Evolutionary conservation across 1,284 basidiomycete species (phyloP).

Genomic region (Trametes sp.): DNA sequence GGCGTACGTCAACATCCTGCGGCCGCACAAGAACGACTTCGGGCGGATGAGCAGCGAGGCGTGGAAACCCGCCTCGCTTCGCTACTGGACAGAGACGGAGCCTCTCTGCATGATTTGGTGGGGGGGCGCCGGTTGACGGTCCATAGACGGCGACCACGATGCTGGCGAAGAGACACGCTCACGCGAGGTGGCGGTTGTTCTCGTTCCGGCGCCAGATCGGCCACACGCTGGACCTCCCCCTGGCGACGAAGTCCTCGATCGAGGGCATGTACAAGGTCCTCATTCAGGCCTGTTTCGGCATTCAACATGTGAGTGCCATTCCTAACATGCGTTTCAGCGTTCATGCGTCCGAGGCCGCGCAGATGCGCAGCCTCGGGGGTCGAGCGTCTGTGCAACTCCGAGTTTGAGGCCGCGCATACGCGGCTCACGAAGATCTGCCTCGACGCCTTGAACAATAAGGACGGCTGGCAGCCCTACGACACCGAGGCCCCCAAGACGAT

Average conservation of each 20-base stretch:
- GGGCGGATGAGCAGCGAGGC: background rate
- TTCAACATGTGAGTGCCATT: slow-evolving; percentile 5
- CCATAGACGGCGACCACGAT: background rate
- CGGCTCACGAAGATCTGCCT: no score
- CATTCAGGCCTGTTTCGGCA: background rate
- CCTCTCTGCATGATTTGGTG: background rate
- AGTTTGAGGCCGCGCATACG: background rate
- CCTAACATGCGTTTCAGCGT: no score
- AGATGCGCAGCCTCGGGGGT: background rate
- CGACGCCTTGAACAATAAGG: no score
- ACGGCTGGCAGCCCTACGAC: background rate
- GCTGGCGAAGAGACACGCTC: background rate
- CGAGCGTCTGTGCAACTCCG: background rate
- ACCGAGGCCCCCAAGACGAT: background rate
- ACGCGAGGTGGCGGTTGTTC: background rate
- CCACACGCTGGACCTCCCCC: background rate
- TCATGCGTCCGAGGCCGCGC: background rate
- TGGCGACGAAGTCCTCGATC: background rate
- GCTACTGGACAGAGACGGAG: background rate
- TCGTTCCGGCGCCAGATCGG: background rate
- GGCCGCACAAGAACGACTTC: background rate
- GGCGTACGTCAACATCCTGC: background rate
- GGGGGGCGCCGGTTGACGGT: background rate
- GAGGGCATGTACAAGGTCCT: background rate
- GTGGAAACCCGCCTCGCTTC: background rate